Base-by-base conservation (phyloP, 2,329 filamentous ascomycete genomes). In the Chlorencoelia australis region DNA sequence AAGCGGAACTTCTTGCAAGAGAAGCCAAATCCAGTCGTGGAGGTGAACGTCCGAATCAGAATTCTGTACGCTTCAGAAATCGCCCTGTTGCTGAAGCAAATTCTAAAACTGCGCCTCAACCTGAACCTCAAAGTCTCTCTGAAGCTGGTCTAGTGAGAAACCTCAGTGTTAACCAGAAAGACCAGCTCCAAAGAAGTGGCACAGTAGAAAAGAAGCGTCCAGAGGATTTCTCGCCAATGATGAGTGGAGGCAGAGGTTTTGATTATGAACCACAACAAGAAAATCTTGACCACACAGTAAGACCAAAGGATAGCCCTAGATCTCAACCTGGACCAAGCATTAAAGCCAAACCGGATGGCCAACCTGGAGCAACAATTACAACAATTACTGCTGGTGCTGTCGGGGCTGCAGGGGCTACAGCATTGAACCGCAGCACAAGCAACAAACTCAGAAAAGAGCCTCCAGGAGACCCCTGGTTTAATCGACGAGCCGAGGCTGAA, bases 1-100 rank as follows among this genome's bases (percentile, higher is more conserved):
- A 89, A 51, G 86, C 86, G 5, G 89, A 95, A 58, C 69, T 77
- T 48, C 72, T 74, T 28, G 73, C 79, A 13, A 73, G 78, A 48
- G 79, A 89, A 46, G 45, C 47, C 5, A 54, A 49, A 26, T 40
- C 50, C 15, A 47, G 47, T 49, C 59, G 43, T 14, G 41, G 46
- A 14, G 44, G 44, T 36, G 50, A 54, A 36, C 43, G 41, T 33
- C 19, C 37, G 9, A 37, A 36, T 24, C 50, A 55, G 33, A 57
- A 51, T 24, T 49, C 49, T 1, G 55, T 56, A 15, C 52, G 45
- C 5, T 56, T 55, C 31, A 48, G 52, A 35, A 55, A 56, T 34
- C 42, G 47, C 22, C 48, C 48, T 29, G 45, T 54, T 19, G 45
- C 47, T 13, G 53, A 52, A 39, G 47, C 38, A 15, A n/a, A n/a